These are phyloP conservation scores for Colletotrichum shisoi DNA, from an alignment of 2,329 filamentous ascomycete genomes.

Conservation along the genomic window DNA sequence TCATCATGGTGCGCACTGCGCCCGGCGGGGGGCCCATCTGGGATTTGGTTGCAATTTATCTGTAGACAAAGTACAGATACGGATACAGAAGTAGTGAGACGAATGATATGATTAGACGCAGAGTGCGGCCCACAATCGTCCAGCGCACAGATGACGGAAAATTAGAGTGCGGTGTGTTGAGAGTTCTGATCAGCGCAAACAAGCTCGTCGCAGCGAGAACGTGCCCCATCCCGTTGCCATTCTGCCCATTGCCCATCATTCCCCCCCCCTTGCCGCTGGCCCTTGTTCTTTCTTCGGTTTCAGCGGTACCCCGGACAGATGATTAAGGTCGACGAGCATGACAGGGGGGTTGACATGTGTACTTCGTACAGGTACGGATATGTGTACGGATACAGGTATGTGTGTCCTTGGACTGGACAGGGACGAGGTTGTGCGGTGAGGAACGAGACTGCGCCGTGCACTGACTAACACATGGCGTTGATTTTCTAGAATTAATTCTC, in stretches of 20 bases:
- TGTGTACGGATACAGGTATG: background rate
- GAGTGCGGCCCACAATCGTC: background rate
- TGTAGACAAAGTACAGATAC: too few relatives aligned
- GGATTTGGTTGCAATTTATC: background rate
- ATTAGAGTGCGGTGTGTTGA: conserved; percentile 1
- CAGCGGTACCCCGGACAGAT: conserved; percentile 26
- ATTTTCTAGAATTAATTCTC: background rate
- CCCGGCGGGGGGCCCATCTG: conserved; percentile 7
- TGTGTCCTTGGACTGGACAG: too few relatives aligned
- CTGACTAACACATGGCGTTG: background rate
- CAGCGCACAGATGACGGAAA: conserved; percentile 1
- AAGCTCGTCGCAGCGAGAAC: conserved; percentile 1
- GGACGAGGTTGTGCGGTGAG: background rate
- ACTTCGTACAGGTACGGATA: too few relatives aligned
- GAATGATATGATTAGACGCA: conserved; percentile 23
- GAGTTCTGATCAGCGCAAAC: conserved; percentile 1
- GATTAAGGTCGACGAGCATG: conserved; percentile 16
- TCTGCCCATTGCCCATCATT: background rate
- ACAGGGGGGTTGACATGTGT: background rate
- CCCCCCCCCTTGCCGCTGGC: background rate
- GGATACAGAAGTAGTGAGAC: background rate
- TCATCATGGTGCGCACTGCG: conserved; percentile 8
- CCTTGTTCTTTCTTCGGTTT: background rate
- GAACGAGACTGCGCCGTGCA: conserved; percentile 3
- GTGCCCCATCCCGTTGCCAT: background rate